Percentiles rank a stretch among this genome's conserved stretches.
Evolutionary conservation across 176 grass and related monocot species (phyloP).

Genomic region (barley (Hordeum vulgare)): MorexV3_pseudomolecules_assembly NC_058524.1:509955868-509956367

Average conservation of each 20-base stretch:
- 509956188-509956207: background rate
- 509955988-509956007: background rate
- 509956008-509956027: background rate
- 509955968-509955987: slow-evolving; percentile 61
- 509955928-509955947: slow-evolving; percentile 83
- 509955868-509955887: slow-evolving; percentile 58
- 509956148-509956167: slow-evolving; percentile 25
- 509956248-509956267: background rate
- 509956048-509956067: background rate
- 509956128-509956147: slow-evolving; percentile 29
- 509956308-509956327: slow-evolving; percentile 19
- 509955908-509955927: slow-evolving; percentile 73
- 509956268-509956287: slow-evolving; percentile 15
- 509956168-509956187: background rate
- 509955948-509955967: slow-evolving; percentile 79
- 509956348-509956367: background rate
- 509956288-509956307: slow-evolving; percentile 27
- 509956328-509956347: slow-evolving; percentile 33
- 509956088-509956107: background rate
- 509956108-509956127: slow-evolving; percentile 14
- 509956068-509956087: background rate
- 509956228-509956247: too few species aligned
- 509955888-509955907: slow-evolving; percentile 58
- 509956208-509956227: too few species aligned
- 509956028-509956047: background rate